phyloP scores from a whole-genome alignment of 1,139 yeast species.

The Debaryomyces psychrophilus region DNA sequence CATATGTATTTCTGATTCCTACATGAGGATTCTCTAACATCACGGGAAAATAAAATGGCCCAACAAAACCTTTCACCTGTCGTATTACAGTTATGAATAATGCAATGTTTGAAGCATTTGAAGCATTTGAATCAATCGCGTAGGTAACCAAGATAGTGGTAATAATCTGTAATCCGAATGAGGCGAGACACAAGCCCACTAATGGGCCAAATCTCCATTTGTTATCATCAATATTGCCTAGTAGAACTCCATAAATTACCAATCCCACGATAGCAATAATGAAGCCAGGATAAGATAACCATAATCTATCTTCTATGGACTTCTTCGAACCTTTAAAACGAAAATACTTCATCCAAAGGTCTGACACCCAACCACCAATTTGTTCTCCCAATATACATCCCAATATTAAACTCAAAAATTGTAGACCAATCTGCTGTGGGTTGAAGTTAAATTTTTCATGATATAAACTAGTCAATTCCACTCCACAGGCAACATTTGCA shows the following conservation, averaged over 20 bases:
- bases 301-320: constrained; percentile 16
- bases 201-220: constrained; percentile 23
- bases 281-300: constrained; percentile 24
- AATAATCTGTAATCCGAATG: constrained; percentile 23
- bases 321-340: neutral
- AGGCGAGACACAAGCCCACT: constrained; percentile 21
- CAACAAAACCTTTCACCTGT: constrained; percentile 23
- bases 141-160: constrained; percentile 24
- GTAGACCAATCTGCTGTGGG: constrained; percentile 25
- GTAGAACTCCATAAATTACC: constrained; percentile 20
- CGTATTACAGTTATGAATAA: constrained; percentile 23
- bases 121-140: constrained; percentile 19
- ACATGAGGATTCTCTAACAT: constrained; percentile 19
- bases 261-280: constrained; percentile 20
- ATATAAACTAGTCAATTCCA: constrained; percentile 22
- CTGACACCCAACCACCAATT: constrained; percentile 24
- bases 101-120: constrained; percentile 19
- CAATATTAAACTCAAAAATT: constrained; percentile 21
- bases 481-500: constrained; percentile 25
- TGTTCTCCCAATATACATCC: constrained; percentile 25
- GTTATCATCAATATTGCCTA: constrained; percentile 14
- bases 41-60: constrained; percentile 25
- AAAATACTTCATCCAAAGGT: constrained; percentile 20
- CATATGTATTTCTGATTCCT: constrained; percentile 20
- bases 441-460: constrained; percentile 20